phyloP scores from a whole-genome alignment of 257 asterid species.

The Plantago elongata region DNA sequence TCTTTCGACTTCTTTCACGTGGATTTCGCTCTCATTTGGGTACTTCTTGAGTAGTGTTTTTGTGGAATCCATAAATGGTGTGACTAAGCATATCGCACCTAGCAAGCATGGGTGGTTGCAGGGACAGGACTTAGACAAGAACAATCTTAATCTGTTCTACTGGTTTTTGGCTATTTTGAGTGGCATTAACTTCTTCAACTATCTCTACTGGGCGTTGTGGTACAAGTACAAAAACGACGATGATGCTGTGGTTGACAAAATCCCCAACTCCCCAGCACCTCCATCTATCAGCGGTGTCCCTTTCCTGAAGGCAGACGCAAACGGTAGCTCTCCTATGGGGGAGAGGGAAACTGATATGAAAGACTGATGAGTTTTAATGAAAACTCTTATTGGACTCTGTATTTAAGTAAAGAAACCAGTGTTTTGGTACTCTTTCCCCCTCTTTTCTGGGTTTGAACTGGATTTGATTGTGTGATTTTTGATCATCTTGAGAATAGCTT shows the following conservation, averaged over 20 bases:
- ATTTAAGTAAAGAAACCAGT: not conserved
- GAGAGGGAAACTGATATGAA: slow-evolving; percentile 15
- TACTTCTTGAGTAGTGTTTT: slow-evolving; percentile 54
- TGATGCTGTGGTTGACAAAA: not conserved
- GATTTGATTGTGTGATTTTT: slow-evolving; percentile 1
- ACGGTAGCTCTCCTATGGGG: slow-evolving; percentile 16
- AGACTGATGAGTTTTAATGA: slow-evolving; percentile 4
- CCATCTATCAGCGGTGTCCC: slow-evolving; percentile 27
- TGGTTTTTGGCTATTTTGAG: slow-evolving; percentile 59
- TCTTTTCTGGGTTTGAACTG: not conserved
- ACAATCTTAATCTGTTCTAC: slow-evolving; percentile 47
- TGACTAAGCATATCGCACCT: slow-evolving; percentile 34
- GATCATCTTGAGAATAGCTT: not conserved
- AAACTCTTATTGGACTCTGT: not conserved
- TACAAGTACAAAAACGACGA: slow-evolving; percentile 45
- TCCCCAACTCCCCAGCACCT: not conserved
- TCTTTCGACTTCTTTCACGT: slow-evolving; percentile 60
- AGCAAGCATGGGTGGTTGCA: slow-evolving; percentile 53
- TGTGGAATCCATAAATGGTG: slow-evolving; percentile 38
- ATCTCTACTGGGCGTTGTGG: slow-evolving; percentile 63
- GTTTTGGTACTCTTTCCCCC: not conserved
- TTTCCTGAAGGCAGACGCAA: slow-evolving; percentile 20
- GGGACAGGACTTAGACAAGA: slow-evolving; percentile 42
- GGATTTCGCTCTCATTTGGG: slow-evolving; percentile 52
- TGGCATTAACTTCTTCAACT: slow-evolving; percentile 50